phyloP scores from a whole-genome alignment of 345 rosid genomes.

The Stellera chamaejasme region DNA sequence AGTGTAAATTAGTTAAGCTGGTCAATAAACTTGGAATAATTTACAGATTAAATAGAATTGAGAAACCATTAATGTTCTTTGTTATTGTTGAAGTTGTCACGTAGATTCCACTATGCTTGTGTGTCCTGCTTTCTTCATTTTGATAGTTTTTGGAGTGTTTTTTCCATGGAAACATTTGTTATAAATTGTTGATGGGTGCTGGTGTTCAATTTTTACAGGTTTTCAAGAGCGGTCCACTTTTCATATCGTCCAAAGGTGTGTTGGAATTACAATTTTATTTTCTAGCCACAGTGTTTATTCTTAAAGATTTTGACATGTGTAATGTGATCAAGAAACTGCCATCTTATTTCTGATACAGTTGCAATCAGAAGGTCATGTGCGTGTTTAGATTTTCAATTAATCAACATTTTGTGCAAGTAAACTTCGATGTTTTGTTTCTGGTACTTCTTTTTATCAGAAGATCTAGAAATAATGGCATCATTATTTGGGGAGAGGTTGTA shows the following conservation, averaged over 20 bases:
- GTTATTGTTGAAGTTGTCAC: background rate
- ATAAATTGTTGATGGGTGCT: constrained; percentile 5
- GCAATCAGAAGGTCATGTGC: background rate
- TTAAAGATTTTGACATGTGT: no score
- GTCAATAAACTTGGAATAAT: background rate
- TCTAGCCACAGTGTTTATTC: no score
- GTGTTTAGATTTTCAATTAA: no score
- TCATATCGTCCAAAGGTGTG: constrained; percentile 97
- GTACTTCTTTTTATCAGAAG: no score
- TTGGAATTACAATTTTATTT: constrained; percentile 4
- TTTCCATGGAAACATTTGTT: background rate
- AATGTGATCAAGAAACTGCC: background rate
- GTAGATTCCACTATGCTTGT: background rate
- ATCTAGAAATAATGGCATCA: no score
- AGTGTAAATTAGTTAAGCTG: background rate
- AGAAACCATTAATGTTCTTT: background rate
- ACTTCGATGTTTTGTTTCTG: no score
- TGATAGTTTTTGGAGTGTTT: background rate
- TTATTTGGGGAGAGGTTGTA: no score
- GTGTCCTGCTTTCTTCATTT: background rate
- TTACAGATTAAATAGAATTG: background rate
- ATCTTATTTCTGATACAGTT: background rate
- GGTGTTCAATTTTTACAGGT: constrained; percentile 42
- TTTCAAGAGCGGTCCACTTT: constrained; percentile 94
- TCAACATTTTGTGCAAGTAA: no score